Evolutionary conservation across 805 yeast species (phyloP), one percentile per base, ranked within the genome.

Genomic region (Saccharomyces cerevisiae): DNA sequence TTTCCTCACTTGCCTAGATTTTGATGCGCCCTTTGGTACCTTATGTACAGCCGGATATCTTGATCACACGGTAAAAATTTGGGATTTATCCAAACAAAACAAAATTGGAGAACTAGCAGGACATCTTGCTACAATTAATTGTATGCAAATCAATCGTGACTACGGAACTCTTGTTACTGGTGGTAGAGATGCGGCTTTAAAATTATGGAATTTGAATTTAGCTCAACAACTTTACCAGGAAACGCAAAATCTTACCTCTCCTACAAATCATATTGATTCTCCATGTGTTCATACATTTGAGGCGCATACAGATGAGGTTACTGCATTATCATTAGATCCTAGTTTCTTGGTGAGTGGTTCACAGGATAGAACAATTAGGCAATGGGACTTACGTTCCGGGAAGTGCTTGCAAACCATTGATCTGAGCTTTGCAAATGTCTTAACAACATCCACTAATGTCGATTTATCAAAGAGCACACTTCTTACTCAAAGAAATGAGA

Each of bases 1-100:
- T 47, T 58, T 79, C 2, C 73, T 87, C 24, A 76, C 81, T 0
- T 75, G 82, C 32, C 65, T 86, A 55, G 90, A 83, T 58, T 85
- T 86, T 65, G 89, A 85, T 63, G 73, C 78, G 26, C 92, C 92
- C 13, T 86, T 83, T 68, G 91, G 90, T 1, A 82, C 82, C 1
- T 61, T 89, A 68, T 91, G 89, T 1, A 79, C 91, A 14, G 89
- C 96, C 0, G 69, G 66, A 2, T 81, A 89, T 11, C 71, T 82
- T 60, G 96, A 89, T 66, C 87, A 84, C 65, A 80, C 86, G 0
- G 85, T 89, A 3, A 78, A 85, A 58, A 86, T 90, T 4, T 90
- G 96, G 96, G 96, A 90, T 72, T 69, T 86, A 61, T 79, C 84
- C 41, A 74, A 79, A 29, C 78, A 81, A 10, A 74, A 73, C 55